Evolutionary conservation across 1,284 basidiomycete species (phyloP).

Genomic region (Heterobasidion occidentale): DNA sequence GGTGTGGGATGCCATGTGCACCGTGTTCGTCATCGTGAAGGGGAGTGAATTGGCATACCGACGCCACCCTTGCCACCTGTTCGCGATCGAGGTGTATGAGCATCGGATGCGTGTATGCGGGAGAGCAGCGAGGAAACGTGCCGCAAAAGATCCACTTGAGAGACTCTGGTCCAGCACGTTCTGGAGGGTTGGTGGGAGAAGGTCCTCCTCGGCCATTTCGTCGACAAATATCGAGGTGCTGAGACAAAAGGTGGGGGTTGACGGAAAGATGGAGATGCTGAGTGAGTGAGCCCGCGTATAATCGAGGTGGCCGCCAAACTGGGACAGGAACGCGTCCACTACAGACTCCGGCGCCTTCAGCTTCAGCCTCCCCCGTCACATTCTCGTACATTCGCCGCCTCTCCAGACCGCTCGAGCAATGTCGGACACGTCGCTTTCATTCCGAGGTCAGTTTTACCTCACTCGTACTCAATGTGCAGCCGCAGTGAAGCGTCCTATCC

Average conservation of each 20-base stretch:
- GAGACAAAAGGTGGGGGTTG: not conserved
- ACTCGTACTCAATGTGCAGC: no score
- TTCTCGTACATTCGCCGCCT: not conserved
- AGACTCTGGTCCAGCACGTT: slow-evolving; percentile 84
- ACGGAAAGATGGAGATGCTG: not conserved
- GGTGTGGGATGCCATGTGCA: slow-evolving; percentile 6
- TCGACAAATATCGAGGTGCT: not conserved
- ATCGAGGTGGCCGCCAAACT: not conserved
- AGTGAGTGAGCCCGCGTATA: not conserved
- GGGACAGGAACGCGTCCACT: not conserved
- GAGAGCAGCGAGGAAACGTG: slow-evolving; percentile 29
- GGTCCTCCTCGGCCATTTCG: slow-evolving; percentile 32
- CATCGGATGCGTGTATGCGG: not conserved
- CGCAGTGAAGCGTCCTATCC: no score
- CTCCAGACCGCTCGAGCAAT: not conserved
- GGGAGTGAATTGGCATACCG: slow-evolving; percentile 45
- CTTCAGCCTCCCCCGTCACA: not conserved
- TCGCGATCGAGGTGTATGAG: slow-evolving; percentile 5
- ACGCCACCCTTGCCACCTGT: slow-evolving; percentile 93
- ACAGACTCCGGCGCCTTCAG: not conserved
- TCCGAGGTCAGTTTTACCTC: not conserved
- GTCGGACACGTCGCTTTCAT: not conserved
- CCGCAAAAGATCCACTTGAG: slow-evolving; percentile 97
- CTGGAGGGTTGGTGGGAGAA: slow-evolving; percentile 79
- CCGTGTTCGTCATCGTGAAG: not conserved